phyloP scores from a whole-genome alignment of 2,329 filamentous ascomycete species.

The Xylaria sp. region DNA sequence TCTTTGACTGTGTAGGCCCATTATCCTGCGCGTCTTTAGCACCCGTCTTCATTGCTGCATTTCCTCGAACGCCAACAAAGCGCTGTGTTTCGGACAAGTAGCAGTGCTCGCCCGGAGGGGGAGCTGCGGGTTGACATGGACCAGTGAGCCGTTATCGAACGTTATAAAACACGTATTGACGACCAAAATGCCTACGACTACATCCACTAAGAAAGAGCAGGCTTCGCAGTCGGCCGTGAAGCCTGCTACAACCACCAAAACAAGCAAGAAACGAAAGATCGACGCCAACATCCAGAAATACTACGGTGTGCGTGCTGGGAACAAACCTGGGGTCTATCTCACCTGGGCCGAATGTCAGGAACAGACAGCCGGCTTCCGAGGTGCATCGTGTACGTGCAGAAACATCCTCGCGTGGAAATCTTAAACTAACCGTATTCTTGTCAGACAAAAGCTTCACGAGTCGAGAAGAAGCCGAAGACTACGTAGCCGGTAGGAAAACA shows the following conservation, averaged over 20 bases:
- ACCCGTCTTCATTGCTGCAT: conserved; percentile 26
- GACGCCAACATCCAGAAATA: conserved; percentile 62
- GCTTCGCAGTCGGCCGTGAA: conserved; percentile 29
- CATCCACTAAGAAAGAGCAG: conserved; percentile 35
- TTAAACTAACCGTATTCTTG: conserved; percentile 24
- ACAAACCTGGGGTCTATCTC: conserved; percentile 68
- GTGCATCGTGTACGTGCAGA: conserved; percentile 71
- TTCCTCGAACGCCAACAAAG: conserved; percentile 41
- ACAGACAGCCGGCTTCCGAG: conserved; percentile 69
- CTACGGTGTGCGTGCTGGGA: conserved; percentile 70
- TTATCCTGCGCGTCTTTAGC: conserved; percentile 36
- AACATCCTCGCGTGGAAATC: conserved; percentile 17
- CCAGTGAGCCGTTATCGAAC: conserved; percentile 27
- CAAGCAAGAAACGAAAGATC: conserved; percentile 60
- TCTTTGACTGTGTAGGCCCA: conserved; percentile 43
- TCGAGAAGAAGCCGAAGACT: conserved; percentile 80
- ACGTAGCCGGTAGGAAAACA: conserved; percentile 70
- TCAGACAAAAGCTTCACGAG: conserved; percentile 83
- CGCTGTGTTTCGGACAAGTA: conserved; percentile 41
- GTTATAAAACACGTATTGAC: conserved; percentile 32
- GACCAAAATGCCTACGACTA: conserved; percentile 42
- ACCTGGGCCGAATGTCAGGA: conserved; percentile 69
- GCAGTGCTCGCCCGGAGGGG: conserved; percentile 31
- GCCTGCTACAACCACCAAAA: conserved; percentile 33
- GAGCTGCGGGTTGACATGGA: conserved; percentile 42